Percentiles rank a stretch among this genome's conserved stretches.
These are phyloP conservation scores for Aspergillus saccharolyticus DNA, from an alignment of 495 filamentous ascomycete genomes.

Conservation along the genomic window DNA sequence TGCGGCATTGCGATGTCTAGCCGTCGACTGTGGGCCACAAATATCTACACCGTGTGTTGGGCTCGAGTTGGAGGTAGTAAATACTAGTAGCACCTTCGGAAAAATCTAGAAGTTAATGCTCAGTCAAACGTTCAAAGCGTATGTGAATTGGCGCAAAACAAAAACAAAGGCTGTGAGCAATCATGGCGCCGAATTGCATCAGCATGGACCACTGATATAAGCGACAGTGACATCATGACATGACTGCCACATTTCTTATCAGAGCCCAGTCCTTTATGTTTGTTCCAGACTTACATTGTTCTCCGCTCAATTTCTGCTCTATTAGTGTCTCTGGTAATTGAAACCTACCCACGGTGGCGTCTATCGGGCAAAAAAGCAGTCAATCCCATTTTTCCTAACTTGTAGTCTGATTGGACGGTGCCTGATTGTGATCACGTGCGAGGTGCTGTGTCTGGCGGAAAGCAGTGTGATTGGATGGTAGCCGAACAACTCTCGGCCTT, in stretches of 20 bases:
- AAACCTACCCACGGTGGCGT: not conserved
- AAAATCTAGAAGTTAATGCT: not conserved
- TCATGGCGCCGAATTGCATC: not conserved
- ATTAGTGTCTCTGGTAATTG: not conserved
- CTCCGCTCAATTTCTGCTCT: not conserved
- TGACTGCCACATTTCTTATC: not conserved
- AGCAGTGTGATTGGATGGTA: not conserved
- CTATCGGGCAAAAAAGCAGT: not conserved
- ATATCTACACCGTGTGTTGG: not conserved
- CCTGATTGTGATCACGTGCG: not conserved
- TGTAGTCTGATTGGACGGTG: not conserved
- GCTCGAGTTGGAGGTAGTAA: not conserved
- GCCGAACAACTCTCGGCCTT: not conserved
- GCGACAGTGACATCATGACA: not conserved
- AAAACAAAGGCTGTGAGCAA: not conserved
- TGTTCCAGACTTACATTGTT: not conserved
- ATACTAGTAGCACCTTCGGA: not conserved
- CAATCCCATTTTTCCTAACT: not conserved
- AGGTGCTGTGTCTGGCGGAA: not conserved
- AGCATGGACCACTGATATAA: conserved; percentile 2
- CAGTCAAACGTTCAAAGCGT: not conserved
- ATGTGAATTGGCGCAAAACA: not conserved
- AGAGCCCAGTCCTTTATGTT: not conserved
- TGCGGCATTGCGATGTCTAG: conserved; percentile 15
- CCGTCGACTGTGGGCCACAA: not conserved